Conservation (phyloP, 768 basidiomycete genomes). For the Kwoniella shandongensis region DNA sequence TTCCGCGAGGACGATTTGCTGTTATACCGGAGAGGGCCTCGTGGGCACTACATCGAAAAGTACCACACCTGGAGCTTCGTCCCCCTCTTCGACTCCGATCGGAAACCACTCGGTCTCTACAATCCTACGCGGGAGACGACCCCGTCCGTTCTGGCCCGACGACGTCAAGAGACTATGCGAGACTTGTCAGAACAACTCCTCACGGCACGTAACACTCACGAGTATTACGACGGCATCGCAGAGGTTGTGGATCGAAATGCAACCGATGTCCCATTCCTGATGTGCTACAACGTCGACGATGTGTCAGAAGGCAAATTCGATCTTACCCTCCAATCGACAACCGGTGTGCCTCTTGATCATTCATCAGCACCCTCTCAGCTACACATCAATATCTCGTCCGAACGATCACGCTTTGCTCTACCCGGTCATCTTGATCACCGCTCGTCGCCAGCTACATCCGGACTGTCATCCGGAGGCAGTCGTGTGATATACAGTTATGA, state of each 20-base stretch:
- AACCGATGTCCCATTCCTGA: slow-evolving; percentile 31
- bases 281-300: slow-evolving; percentile 24
- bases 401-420: not conserved
- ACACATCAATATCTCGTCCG: not conserved
- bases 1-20: slow-evolving; percentile 23
- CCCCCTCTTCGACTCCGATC: slow-evolving; percentile 15
- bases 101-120: slow-evolving; percentile 18
- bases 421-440: slow-evolving; percentile 8
- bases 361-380: slow-evolving; percentile 6
- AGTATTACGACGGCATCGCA: slow-evolving; percentile 17
- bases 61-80: slow-evolving; percentile 37
- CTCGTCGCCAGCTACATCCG: slow-evolving; percentile 7
- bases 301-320: slow-evolving; percentile 3
- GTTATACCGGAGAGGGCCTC: slow-evolving; percentile 20
- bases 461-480: slow-evolving; percentile 10
- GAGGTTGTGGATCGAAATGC: slow-evolving; percentile 23
- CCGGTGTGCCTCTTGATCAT: slow-evolving; percentile 25
- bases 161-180: slow-evolving; percentile 23
- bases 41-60: slow-evolving; percentile 24
- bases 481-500: slow-evolving; percentile 18
- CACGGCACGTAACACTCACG: slow-evolving; percentile 12
- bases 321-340: slow-evolving; percentile 13
- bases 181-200: slow-evolving; percentile 22
- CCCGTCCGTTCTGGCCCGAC: slow-evolving; percentile 17
- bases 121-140: slow-evolving; percentile 32